Conservation (phyloP, 2,329 filamentous ascomycete genomes). For the Aspergillus pseudoterreus region DNA sequence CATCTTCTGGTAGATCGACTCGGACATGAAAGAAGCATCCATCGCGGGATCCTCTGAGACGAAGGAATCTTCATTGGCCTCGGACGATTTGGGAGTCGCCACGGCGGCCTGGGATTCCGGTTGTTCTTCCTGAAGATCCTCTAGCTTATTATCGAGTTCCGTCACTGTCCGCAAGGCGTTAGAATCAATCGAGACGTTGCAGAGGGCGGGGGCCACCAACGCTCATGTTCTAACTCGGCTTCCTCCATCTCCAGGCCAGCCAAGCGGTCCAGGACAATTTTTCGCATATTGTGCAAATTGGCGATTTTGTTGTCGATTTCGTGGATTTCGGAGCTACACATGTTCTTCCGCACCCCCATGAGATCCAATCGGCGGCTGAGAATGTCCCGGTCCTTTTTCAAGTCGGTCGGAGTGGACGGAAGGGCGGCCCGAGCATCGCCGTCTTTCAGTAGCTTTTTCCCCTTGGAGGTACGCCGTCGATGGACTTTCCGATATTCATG, state of each 20-base stretch:
- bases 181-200: constrained; percentile 1
- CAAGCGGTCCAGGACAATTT: constrained; percentile 82
- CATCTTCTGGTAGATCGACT: constrained; percentile 93
- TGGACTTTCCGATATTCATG: constrained; percentile 64
- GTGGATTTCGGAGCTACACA: constrained; percentile 92
- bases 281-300: constrained; percentile 88
- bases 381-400: constrained; percentile 75
- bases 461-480: constrained; percentile 66
- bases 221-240: constrained; percentile 80
- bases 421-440: constrained; percentile 54
- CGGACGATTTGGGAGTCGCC: constrained; percentile 35
- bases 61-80: constrained; percentile 46
- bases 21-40: constrained; percentile 81
- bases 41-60: constrained; percentile 52
- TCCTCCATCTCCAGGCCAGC: constrained; percentile 88
- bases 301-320: constrained; percentile 97
- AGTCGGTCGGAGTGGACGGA: constrained; percentile 64
- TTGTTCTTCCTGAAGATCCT: constrained; percentile 57
- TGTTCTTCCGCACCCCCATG: constrained; percentile 89
- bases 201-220: constrained; percentile 47
- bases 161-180: constrained; percentile 39
- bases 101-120: constrained; percentile 27
- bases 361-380: constrained; percentile 86
- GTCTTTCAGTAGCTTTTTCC: constrained; percentile 67
- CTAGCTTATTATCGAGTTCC: constrained; percentile 59